phyloP scores from a whole-genome alignment of 2,329 filamentous ascomycete species.

The Penicillium brevicompactum region DNA sequence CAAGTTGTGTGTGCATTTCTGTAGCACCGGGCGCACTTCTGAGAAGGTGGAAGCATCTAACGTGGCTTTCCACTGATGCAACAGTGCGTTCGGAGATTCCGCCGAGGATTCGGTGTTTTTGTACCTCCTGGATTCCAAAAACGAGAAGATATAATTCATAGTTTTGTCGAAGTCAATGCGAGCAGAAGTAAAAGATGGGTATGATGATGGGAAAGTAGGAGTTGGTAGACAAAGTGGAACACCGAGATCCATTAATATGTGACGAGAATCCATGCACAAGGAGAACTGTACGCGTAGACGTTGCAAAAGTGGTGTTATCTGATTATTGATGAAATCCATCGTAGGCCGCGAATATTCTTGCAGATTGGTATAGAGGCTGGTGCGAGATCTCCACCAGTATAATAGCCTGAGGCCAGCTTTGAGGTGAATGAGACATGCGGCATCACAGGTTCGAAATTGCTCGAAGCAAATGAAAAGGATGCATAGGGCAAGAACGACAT shows the following conservation, averaged over 20 bases:
- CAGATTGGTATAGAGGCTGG: background rate
- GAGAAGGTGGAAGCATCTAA: background rate
- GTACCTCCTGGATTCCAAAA: background rate
- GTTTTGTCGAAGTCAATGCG: slow-evolving; percentile 5
- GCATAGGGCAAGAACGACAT: slow-evolving; percentile 1
- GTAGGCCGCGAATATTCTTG: slow-evolving; percentile 4
- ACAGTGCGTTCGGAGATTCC: background rate
- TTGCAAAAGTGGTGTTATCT: slow-evolving; percentile 6
- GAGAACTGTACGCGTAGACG: slow-evolving; percentile 9
- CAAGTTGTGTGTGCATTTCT: background rate
- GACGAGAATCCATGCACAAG: slow-evolving; percentile 10
- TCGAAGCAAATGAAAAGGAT: slow-evolving; percentile 11
- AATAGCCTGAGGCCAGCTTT: slow-evolving; percentile 1
- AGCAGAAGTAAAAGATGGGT: background rate
- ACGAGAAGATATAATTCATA: slow-evolving; percentile 8
- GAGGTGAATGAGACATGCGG: slow-evolving; percentile 4
- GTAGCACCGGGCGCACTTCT: background rate
- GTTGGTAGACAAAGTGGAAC: background rate
- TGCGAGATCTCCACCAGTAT: slow-evolving; percentile 7
- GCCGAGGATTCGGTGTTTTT: background rate
- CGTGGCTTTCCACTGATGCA: slow-evolving; percentile 3
- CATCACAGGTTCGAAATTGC: slow-evolving; percentile 10
- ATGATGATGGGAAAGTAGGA: slow-evolving; percentile 2
- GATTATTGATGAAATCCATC: slow-evolving; percentile 3
- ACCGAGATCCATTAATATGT: background rate